Evolutionary conservation across 202 grass and related monocot species (phyloP).

Genomic region (Sporobolus alterniflorus): DNA sequence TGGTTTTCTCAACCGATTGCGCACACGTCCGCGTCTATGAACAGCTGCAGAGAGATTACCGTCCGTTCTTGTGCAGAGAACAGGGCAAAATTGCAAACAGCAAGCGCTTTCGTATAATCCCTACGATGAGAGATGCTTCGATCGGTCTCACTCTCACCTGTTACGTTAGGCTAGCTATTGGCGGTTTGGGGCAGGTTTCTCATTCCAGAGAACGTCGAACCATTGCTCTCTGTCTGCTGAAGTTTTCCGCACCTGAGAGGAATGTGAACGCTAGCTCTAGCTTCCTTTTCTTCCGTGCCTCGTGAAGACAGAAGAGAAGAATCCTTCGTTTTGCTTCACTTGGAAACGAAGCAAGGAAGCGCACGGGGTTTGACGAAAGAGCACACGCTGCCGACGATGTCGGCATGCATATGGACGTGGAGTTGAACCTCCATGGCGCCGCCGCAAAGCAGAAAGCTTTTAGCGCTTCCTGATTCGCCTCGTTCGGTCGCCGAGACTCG

Average conservation of each 20-base stretch:
- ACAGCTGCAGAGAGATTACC: neutral
- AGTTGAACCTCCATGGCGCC: neutral
- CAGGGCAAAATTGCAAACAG: neutral
- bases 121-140: neutral
- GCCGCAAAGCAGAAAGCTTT: slow-evolving; percentile 11
- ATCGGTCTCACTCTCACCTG: neutral
- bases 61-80: neutral
- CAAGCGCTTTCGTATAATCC: neutral
- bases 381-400: slow-evolving; percentile 26
- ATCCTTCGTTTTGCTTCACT: slow-evolving; percentile 23
- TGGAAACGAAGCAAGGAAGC: slow-evolving; percentile 35
- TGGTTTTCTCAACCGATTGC: slow-evolving; percentile 7
- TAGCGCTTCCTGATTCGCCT: neutral
- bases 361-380: slow-evolving; percentile 36
- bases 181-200: neutral
- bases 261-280: slow-evolving; percentile 9
- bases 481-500: neutral
- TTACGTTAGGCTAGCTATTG: neutral
- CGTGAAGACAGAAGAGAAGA: neutral
- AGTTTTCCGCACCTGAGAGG: neutral
- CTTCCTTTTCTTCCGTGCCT: neutral
- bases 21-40: neutral
- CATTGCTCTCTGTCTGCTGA: neutral
- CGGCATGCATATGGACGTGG: slow-evolving; percentile 24
- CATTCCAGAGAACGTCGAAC: neutral